These are phyloP conservation scores for Aotearoamyces nothofagi DNA, from an alignment of 2,329 filamentous ascomycete genomes.

Conservation along the genomic window DNA sequence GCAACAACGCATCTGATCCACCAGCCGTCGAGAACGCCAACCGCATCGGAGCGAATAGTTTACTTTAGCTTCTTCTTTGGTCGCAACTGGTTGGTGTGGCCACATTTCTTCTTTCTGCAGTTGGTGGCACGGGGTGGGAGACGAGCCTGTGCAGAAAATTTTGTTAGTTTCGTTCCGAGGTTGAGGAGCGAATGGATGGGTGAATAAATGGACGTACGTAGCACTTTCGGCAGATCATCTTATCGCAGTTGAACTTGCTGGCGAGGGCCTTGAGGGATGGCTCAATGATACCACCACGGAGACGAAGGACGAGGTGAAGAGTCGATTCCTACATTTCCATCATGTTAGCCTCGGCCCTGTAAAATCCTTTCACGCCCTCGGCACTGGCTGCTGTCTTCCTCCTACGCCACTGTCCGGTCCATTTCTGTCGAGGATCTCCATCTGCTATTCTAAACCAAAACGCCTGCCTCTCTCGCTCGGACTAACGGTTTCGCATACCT, in stretches of 20 bases:
- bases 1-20: too few species aligned
- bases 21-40: too few species aligned
- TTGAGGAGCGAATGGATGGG: background rate
- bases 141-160: conserved; percentile 39
- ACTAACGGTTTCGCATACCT: conserved; percentile 41
- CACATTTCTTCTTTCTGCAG: conserved; percentile 99
- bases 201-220: conserved; percentile 51
- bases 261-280: conserved; percentile 96
- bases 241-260: conserved; percentile 99
- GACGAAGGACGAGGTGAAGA: conserved; percentile 94
- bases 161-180: conserved; percentile 4
- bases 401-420: background rate
- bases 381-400: too few species aligned
- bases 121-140: conserved; percentile 98
- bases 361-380: background rate
- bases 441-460: background rate
- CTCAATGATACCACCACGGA: conserved; percentile 98
- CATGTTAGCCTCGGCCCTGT: background rate
- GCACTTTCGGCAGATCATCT: conserved; percentile 99
- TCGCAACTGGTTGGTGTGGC: conserved; percentile 99
- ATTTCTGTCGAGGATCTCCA: background rate
- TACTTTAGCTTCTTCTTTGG: conserved; percentile 99
- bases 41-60: conserved; percentile 35
- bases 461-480: conserved; percentile 1
- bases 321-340: conserved; percentile 63